Base-by-base conservation (phyloP, 1,139 yeast genomes). In the Candida mesenterica region DNA sequence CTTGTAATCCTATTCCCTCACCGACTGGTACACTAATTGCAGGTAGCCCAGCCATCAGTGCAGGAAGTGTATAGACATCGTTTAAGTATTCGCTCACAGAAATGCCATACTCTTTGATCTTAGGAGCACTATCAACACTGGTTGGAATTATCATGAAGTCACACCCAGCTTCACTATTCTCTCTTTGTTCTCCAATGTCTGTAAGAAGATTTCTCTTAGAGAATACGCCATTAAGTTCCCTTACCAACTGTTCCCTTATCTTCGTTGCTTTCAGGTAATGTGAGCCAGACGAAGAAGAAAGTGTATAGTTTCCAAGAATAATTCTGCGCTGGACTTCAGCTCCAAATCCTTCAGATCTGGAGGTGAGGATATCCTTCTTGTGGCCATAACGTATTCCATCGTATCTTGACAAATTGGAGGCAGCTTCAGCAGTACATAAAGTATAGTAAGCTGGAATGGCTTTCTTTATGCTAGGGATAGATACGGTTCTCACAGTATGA, bases 31-130 rank as follows among this genome's bases (percentile, higher is more conserved):
- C 62, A 0, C 84, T 75, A 8, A 90, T 71, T 0, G 95, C 77
- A 1, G 99, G 99, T 3, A 92, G 61, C 0, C 97, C 98, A 0
- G 96, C 95, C 43, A 94, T 62, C 1, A 95, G 89, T 29, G 94
- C 85, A 0, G 98, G 97, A 3, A 90, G 84, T 0, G 97, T 88
- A 41, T 89, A 69, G 1, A 86, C 78, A 55, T 94, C 98, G 55
- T 88, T 86, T 33, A 82, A 68, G 49, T 85, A 89, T 13, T 82
- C 72, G 34, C 77, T 77, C 5, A 85, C 69, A 4, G 86, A 69
- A 34, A 73, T 65, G n/a, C 61, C 55, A 44, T 66, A 73, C 18
- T 75, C 68, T 13, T 68, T 58, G 15, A 83, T 47, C 4, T 72
- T 57, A 5, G 82, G 78, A 5, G 96, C 80, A 28, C 65, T 48